Base-by-base conservation (phyloP, 2,329 filamentous ascomycete species). In the Phoma sp. region DNA sequence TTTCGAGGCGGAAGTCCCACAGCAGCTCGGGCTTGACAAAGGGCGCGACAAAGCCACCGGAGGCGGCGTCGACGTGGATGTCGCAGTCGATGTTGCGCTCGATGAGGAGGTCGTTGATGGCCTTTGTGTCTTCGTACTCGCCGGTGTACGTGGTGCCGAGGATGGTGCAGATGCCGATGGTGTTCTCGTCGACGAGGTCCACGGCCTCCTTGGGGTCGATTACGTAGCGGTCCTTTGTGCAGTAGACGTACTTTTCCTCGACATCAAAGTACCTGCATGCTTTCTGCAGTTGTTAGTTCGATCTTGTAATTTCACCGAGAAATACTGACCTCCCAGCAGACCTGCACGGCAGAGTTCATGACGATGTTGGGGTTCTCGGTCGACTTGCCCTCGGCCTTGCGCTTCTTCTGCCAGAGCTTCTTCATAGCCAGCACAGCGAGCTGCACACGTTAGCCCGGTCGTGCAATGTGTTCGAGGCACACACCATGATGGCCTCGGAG, bases 291-390 rank as follows among this genome's bases (percentile, higher is more conserved):
- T 6, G 7, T 37, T 5, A 31, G 36, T 55, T 8, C 45, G n/a
- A 25, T 3, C 17, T 6, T 22, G 9, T 25, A 2, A 8, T 19
- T 19, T 17, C 12, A 6, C 10, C 4, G 4, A 27, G 1, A 7
- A 5, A n/a, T 6, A 57, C 55, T 51, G 2, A 65, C 62, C 56
- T 97, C 92, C 93, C 93, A 97, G 82, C 92, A 96, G 36, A 97
- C 94, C 78, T 98, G 94, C 2, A 97, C 94, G 29, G 94, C 93
- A 24, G 91, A 92, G 68, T 91, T 95, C 94, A 98, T 97, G 81
- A 98, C 81, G 58, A 98, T 88, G 78, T 98, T 98, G 51, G 94
- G 94, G 39, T 84, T 84, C 60, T 92, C 90, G 57, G 76, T 85
- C 50, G 92, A 85, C 80, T 96, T 95, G 58, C 92, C 93, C 66